phyloP scores from a whole-genome alignment of 2,329 filamentous ascomycete species.

The Ophiostoma pallidulum region DNA sequence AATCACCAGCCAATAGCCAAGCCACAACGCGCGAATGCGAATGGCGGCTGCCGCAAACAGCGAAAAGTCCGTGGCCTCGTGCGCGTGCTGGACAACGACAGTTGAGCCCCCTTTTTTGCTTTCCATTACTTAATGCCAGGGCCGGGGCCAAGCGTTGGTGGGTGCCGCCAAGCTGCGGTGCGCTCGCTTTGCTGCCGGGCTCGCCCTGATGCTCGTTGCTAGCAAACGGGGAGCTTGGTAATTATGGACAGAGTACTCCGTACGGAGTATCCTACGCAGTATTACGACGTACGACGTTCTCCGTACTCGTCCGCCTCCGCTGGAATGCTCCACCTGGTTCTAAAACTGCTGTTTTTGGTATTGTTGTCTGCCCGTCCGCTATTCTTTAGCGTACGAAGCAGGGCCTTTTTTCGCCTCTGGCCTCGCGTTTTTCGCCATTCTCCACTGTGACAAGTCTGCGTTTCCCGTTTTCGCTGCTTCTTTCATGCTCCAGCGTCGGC shows the following conservation, averaged over 20 bases:
- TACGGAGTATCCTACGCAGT: background rate
- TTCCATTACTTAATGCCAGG: slow-evolving; percentile 14
- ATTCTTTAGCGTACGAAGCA: slow-evolving; percentile 2
- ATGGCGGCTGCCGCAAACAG: slow-evolving; percentile 1
- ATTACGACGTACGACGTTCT: background rate
- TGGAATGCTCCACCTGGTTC: background rate
- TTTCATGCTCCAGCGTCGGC: slow-evolving; percentile 1
- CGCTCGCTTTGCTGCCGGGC: background rate
- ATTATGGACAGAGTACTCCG: too few relatives aligned
- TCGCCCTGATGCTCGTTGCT: too few relatives aligned
- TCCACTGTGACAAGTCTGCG: background rate
- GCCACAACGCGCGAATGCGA: background rate
- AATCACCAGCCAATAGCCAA: slow-evolving; percentile 14
- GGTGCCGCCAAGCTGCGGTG: background rate
- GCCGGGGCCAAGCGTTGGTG: too few relatives aligned
- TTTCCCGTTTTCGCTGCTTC: background rate
- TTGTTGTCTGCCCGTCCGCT: background rate
- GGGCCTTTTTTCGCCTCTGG: slow-evolving; percentile 10
- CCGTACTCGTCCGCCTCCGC: too few relatives aligned
- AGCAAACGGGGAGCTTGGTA: too few relatives aligned
- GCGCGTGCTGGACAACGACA: slow-evolving; percentile 8
- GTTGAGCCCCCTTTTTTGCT: background rate
- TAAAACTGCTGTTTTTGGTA: background rate
- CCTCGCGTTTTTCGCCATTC: slow-evolving; percentile 4
- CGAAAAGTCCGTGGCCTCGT: slow-evolving; percentile 5